phyloP scores from a whole-genome alignment of 305 asterid genomes.

The Fraxinus nigra region DNA sequence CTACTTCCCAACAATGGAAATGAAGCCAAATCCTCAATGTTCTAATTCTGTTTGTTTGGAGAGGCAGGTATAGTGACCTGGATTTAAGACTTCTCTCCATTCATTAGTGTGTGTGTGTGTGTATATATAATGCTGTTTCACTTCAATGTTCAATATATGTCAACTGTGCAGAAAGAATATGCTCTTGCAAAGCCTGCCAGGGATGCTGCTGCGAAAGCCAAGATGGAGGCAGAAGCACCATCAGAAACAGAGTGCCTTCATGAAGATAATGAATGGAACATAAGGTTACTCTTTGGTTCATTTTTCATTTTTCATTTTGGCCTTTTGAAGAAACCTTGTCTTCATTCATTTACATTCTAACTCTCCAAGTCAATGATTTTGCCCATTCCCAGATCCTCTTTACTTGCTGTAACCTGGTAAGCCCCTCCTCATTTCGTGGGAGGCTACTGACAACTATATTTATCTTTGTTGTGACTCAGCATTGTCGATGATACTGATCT shows the following conservation, averaged over 20 bases:
- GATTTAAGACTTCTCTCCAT: slow-evolving; percentile 11
- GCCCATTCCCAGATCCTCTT: background rate
- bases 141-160: slow-evolving; percentile 11
- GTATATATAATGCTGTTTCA: background rate
- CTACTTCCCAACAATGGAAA: slow-evolving; percentile 90
- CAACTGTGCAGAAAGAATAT: slow-evolving; percentile 65
- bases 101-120: background rate
- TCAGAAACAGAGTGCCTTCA: slow-evolving; percentile 62
- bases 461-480: slow-evolving; percentile 49
- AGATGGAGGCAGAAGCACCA: slow-evolving; percentile 53
- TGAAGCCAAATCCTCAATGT: slow-evolving; percentile 97
- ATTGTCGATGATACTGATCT: slow-evolving; percentile 63
- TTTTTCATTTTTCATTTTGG: background rate
- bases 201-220: slow-evolving; percentile 82
- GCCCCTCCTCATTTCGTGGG: background rate
- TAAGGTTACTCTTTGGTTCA: slow-evolving; percentile 44
- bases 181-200: slow-evolving; percentile 72
- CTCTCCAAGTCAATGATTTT: slow-evolving; percentile 2
- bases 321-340: slow-evolving; percentile 5
- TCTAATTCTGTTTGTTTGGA: slow-evolving; percentile 92
- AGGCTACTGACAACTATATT: background rate
- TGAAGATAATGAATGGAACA: slow-evolving; percentile 90
- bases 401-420: background rate
- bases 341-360: background rate
- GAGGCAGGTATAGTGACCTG: slow-evolving; percentile 62